A percentile compares a stretch with the other conserved stretches of the same genome.
phyloP scores from a whole-genome alignment of 805 yeast species.

The Priceomyces carsonii region DNA sequence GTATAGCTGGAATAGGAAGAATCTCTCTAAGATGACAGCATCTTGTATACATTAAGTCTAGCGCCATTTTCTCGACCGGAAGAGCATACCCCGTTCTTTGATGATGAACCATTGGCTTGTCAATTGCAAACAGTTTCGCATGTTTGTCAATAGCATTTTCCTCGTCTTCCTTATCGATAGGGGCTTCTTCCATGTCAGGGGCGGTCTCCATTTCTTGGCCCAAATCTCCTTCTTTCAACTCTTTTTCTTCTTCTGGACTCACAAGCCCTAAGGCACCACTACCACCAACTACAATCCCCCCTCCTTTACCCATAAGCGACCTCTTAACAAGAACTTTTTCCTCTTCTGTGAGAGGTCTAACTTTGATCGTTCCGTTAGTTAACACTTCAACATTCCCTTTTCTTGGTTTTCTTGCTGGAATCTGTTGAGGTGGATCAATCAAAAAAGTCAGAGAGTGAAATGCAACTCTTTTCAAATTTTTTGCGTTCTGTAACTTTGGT shows the following conservation, averaged over 20 bases:
- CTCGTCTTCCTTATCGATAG: slow-evolving; percentile 13
- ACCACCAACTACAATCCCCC: slow-evolving; percentile 80
- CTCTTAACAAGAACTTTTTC: slow-evolving; percentile 47
- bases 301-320: slow-evolving; percentile 45
- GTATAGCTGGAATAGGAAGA: slow-evolving; percentile 83
- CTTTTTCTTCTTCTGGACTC: slow-evolving; percentile 10
- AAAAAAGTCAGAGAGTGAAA: slow-evolving; percentile 43
- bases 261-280: slow-evolving; percentile 61
- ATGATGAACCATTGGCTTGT: slow-evolving; percentile 31
- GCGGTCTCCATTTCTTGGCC: slow-evolving; percentile 16
- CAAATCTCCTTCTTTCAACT: slow-evolving; percentile 10
- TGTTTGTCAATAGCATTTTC: slow-evolving; percentile 23
- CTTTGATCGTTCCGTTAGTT: slow-evolving; percentile 52
- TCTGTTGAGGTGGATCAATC: slow-evolving; percentile 74
- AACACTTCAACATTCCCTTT: slow-evolving; percentile 69
- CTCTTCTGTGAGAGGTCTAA: slow-evolving; percentile 56
- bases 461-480: slow-evolving; percentile 43
- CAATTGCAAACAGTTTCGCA: slow-evolving; percentile 27
- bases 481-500: slow-evolving; percentile 31
- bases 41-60: slow-evolving; percentile 81
- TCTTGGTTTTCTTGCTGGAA: slow-evolving; percentile 82
- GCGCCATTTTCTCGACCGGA: slow-evolving; percentile 46
- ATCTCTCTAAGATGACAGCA: slow-evolving; percentile 93
- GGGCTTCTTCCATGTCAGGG: neutral
- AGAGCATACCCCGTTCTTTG: slow-evolving; percentile 21